Base-by-base conservation (phyloP, 2,329 filamentous ascomycete genomes). In the Thermoascus crustaceus region DNA sequence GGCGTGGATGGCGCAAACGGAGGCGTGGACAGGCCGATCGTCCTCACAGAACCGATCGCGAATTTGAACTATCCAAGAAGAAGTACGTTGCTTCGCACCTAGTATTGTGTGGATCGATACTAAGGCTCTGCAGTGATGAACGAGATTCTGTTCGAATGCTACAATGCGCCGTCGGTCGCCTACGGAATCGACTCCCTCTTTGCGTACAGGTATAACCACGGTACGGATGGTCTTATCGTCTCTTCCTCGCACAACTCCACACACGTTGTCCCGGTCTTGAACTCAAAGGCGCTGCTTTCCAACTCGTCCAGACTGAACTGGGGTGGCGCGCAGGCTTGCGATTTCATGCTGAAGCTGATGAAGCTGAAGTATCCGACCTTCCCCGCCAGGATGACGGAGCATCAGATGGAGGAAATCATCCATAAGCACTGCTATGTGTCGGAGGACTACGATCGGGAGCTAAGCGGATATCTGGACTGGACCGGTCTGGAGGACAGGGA, bases 151-250 rank as follows among this genome's bases (percentile, higher is more conserved):
- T 98, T 96, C 58, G 91, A 98, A 62, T 93, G 87, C 63, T 98
- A 98, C 60, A 77, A 78, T 40, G 88, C 85, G 7, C 89, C 91
- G 0, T 89, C 85, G 2, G 73, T 95, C 17, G 84, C 88, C 11
- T 95, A 91, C 62, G 91, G 91, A 34, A 88, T 98, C 64, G 91
- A 98, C 61, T 93, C 88, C 7, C 75, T 98, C 20, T 98, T 98
- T 66, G 93, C 89, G 13, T 98, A 94, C 67, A 74, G 81, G 42
- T 84, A 94, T 66, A 98, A 98, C 58, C 78, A 83, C 42, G 91
- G 91, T 43, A 78, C 72, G 33, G 89, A 85, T 17, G 91, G 91
- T 5, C 69, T 98, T 14, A 83, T 98, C 23, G 76, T 96, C 20
- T 93, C 86, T 2, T 94, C 88, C 1, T 94, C 87, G 3, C 83